Base-by-base conservation (phyloP, 495 filamentous ascomycete genomes). In the Talaromyces ruber region DNA sequence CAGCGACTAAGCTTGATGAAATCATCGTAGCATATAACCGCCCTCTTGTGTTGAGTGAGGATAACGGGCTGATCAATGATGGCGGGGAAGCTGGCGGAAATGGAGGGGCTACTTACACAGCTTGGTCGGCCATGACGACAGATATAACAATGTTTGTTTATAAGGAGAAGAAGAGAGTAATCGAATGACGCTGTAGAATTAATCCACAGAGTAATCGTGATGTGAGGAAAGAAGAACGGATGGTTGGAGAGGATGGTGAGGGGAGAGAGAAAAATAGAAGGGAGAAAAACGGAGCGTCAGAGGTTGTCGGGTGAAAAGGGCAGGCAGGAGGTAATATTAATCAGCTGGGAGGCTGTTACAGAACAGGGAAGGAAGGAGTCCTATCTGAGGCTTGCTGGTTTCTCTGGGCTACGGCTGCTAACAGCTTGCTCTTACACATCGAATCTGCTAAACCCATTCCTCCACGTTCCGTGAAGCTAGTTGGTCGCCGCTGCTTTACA, bases 31-130 rank as follows among this genome's bases (percentile, higher is more conserved):
- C 43, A 21, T 21, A 3, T 22, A 22, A 6, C 21, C 43, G 43
- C 43, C n/a, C 16, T 39, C 9, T 39, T 39, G 34, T 14, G 7
- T 47, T 21, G 39, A 21, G 39, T 18, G 43, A 47, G n/a, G n/a
- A 21, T 47, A 39, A 16, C 14, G 34, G 34, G 11, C 16, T 39
- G 34, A 37, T 39, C 14, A 25, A 24, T 14, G 57, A 43, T 59
- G 39, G 28, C 3, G 60, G 65, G 39, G 59, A 43, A 25, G 14
- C 22, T 29, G 61, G 39, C 64, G 37, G 60, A 30, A 59, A 68
- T 55, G 51, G 34, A 63, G 43, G 61, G 37, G 58, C 24, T 24
- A 85, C 83, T 84, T 79, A 86, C 83, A 83, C 76, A 79, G 82
- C 83, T 64, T 83, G 72, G 63, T 78, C 76, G 61, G 76, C 70